A percentile compares a stretch with the other conserved stretches of the same genome.
Evolutionary conservation across 148 eudicot genomes (phyloP).

Genomic region (Camellia lanceoleosa): DNA sequence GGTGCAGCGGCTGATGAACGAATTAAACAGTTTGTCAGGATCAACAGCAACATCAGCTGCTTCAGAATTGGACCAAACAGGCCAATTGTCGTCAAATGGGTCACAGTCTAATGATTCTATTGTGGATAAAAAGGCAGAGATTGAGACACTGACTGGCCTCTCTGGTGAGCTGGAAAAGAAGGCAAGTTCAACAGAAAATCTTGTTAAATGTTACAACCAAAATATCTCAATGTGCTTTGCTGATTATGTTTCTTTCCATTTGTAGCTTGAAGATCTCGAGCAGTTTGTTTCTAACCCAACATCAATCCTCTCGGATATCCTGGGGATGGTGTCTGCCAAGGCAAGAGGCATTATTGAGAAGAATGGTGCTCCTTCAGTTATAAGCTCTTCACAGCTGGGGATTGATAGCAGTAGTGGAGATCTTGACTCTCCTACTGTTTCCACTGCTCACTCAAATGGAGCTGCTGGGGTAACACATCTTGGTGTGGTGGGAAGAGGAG

Average conservation of each 20-base stretch:
- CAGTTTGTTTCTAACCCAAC: constrained; percentile 65
- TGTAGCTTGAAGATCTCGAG: constrained; percentile 92
- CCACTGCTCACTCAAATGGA: constrained; percentile 70
- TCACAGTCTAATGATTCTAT: constrained; percentile 33
- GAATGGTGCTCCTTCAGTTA: constrained; percentile 25
- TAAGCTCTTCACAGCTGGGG: constrained; percentile 58
- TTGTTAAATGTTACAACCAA: no score
- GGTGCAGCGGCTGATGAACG: constrained; percentile 56
- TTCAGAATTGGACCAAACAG: constrained; percentile 32
- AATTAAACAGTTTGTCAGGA: constrained; percentile 38
- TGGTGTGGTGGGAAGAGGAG: constrained; percentile 95
- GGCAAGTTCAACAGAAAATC: constrained; percentile 38
- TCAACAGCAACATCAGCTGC: constrained; percentile 28
- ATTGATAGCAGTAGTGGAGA: constrained; percentile 32
- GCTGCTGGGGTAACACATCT: constrained; percentile 67
- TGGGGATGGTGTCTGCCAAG: constrained; percentile 61
- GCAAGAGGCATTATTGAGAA: constrained; percentile 43
- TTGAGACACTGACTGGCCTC: constrained; percentile 58
- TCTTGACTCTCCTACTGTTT: constrained; percentile 57
- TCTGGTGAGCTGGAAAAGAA: constrained; percentile 79
- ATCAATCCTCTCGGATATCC: constrained; percentile 69
- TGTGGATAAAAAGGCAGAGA: constrained; percentile 58
- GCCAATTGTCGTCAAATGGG: constrained; percentile 36
- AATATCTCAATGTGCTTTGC: not conserved
- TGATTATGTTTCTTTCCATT: not conserved